A percentile compares a stretch with the other conserved stretches of the same genome.
phyloP scores from a whole-genome alignment of 2,329 filamentous ascomycete genomes.

The Colletotrichum karsti region DNA sequence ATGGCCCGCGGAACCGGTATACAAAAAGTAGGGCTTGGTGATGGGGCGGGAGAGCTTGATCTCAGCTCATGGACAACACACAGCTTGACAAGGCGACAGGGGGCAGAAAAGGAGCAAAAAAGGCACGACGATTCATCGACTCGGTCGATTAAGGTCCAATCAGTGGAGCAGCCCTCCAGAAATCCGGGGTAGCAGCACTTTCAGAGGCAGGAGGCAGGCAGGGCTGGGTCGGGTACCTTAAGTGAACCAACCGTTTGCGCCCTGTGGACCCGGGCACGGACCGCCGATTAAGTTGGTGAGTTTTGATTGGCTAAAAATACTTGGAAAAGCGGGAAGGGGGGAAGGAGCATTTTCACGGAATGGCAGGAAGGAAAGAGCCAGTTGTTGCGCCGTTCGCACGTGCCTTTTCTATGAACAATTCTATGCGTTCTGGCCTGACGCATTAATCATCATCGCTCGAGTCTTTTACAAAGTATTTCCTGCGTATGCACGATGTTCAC shows the following conservation, averaged over 20 bases:
- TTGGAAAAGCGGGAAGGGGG: background rate
- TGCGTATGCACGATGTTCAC: no score
- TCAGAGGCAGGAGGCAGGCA: background rate
- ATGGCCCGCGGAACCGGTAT: slow-evolving; percentile 9
- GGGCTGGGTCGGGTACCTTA: background rate
- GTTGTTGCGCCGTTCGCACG: slow-evolving; percentile 3
- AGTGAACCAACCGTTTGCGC: background rate
- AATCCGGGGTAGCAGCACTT: slow-evolving; percentile 28
- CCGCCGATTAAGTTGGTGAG: slow-evolving; percentile 12
- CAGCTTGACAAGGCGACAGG: slow-evolving; percentile 12
- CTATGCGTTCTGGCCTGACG: background rate
- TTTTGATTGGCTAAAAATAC: slow-evolving; percentile 6
- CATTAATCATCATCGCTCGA: background rate
- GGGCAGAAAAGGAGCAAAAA: slow-evolving; percentile 21
- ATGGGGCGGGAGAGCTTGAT: slow-evolving; percentile 15
- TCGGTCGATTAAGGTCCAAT: slow-evolving; percentile 11
- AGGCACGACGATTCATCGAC: slow-evolving; percentile 9
- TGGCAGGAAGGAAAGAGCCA: background rate
- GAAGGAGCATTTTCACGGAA: background rate
- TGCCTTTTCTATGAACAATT: background rate
- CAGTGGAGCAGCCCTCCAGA: slow-evolving; percentile 14
- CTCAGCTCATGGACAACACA: slow-evolving; percentile 2
- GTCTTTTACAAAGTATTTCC: no score
- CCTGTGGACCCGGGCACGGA: background rate
- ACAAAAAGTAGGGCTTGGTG: background rate